Evolutionary conservation across 208 protist genomes (phyloP).

Genomic region (Acanthamoeba rhysodes): DNA sequence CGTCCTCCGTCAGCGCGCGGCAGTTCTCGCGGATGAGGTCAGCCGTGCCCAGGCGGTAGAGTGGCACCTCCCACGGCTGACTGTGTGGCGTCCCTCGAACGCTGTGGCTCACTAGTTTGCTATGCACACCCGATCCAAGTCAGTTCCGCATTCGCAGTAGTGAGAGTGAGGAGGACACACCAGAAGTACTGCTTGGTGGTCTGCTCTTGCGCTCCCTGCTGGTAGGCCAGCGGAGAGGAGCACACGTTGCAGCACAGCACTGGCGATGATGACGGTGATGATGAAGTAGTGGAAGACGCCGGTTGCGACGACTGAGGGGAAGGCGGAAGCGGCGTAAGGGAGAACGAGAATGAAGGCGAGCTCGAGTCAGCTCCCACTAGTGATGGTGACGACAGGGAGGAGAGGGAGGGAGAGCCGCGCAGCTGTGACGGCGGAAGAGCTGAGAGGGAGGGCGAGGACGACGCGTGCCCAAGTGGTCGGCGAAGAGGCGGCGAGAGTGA

Average conservation of each 20-base stretch:
- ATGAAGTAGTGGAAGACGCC: background rate
- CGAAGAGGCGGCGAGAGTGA: background rate
- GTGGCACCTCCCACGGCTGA: constrained; percentile 15
- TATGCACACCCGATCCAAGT: background rate
- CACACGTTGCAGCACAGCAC: constrained; percentile 47
- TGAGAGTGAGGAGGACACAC: background rate
- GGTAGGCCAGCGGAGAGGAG: constrained; percentile 1
- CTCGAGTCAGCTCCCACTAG: background rate
- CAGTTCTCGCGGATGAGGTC: constrained; percentile 33
- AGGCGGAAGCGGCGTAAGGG: background rate
- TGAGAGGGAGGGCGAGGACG: constrained; percentile 11
- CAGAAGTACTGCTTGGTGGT: constrained; percentile 41
- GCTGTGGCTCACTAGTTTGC: constrained; percentile 40
- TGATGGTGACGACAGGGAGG: background rate
- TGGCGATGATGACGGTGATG: background rate
- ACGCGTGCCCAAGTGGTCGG: background rate
- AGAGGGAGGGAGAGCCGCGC: background rate
- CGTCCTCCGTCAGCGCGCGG: constrained; percentile 41
- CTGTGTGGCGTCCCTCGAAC: constrained; percentile 3
- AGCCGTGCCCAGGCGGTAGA: background rate
- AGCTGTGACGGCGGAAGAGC: background rate
- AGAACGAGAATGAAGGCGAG: background rate
- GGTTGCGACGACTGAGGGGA: background rate
- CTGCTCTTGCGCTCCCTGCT: background rate
- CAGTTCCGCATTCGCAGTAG: background rate